These are phyloP conservation scores for Pelagomonas calceolata DNA, from an alignment of 108 stramenopile genomes.

Conservation along the genomic window DNA sequence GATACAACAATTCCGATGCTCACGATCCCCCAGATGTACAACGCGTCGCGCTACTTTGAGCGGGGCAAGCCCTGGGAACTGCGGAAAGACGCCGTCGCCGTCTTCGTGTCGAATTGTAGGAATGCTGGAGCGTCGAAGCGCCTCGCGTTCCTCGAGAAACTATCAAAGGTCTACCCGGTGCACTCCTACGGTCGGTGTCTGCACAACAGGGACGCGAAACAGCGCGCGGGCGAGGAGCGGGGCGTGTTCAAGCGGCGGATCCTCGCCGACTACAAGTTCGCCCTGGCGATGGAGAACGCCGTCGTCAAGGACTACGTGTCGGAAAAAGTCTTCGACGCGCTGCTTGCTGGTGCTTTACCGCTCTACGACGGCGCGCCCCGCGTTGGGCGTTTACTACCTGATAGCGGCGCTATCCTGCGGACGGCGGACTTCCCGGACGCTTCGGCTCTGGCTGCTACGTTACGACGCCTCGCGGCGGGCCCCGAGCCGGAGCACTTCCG, in stretches of 20 bases:
- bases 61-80: background rate
- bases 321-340: constrained; percentile 37
- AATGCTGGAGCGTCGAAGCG: constrained; percentile 25
- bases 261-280: constrained; percentile 29
- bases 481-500: too few species aligned
- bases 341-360: constrained; percentile 28
- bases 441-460: constrained; percentile 12
- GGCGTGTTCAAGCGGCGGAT: constrained; percentile 21
- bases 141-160: constrained; percentile 17
- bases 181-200: constrained; percentile 33
- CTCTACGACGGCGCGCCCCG: constrained; percentile 28
- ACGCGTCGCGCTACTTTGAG: constrained; percentile 1
- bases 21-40: constrained; percentile 7
- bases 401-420: constrained; percentile 17
- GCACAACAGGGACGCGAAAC: constrained; percentile 18
- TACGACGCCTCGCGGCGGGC: constrained; percentile 14
- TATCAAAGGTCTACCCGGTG: constrained; percentile 22
- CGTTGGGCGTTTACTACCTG: constrained; percentile 19
- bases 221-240: background rate
- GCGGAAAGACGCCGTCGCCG: constrained; percentile 16
- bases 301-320: constrained; percentile 31
- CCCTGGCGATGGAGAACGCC: constrained; percentile 36
- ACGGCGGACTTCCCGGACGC: constrained; percentile 2
- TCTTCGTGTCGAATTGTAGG: constrained; percentile 35
- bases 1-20: constrained; percentile 13